Conservation (phyloP, 2,329 filamentous ascomycete genomes). For the Conoideocrella luteorostrata region DNA sequence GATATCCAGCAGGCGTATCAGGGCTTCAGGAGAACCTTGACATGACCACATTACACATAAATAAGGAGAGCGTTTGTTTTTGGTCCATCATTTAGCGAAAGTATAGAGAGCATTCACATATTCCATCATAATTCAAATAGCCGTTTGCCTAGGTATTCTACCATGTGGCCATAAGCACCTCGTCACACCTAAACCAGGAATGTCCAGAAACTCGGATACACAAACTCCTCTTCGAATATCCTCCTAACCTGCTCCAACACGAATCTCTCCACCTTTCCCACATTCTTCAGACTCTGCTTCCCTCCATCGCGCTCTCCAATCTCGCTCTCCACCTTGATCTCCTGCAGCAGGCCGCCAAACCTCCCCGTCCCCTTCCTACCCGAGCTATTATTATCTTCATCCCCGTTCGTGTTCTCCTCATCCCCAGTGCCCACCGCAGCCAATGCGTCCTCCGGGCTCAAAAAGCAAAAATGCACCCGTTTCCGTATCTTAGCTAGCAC, state of each 20-base stretch:
- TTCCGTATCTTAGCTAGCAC: slow-evolving; percentile 87
- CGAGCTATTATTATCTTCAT: slow-evolving; percentile 11
- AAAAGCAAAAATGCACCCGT: slow-evolving; percentile 86
- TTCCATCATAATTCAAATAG: too few species aligned
- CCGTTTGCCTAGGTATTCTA: too few species aligned
- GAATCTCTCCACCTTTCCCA: slow-evolving; percentile 97
- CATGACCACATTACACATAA: too few species aligned
- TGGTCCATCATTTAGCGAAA: not conserved
- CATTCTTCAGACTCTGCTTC: slow-evolving; percentile 95
- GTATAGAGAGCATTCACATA: too few species aligned
- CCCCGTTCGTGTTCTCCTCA: slow-evolving; percentile 19
- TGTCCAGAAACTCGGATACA: slow-evolving; percentile 98
- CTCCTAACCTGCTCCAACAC: slow-evolving; percentile 91
- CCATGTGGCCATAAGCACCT: not conserved
- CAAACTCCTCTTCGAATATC: slow-evolving; percentile 98
- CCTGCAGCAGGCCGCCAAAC: slow-evolving; percentile 75
- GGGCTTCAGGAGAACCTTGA: slow-evolving; percentile 79
- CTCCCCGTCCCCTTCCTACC: slow-evolving; percentile 21
- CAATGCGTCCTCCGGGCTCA: slow-evolving; percentile 85
- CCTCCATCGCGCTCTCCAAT: slow-evolving; percentile 88
- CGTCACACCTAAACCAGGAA: slow-evolving; percentile 65
- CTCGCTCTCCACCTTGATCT: slow-evolving; percentile 95
- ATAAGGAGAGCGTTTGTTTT: not conserved
- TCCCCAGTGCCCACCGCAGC: slow-evolving; percentile 55
- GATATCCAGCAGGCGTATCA: slow-evolving; percentile 94